These are phyloP conservation scores for Fusarium mundagurra DNA, from an alignment of 2,329 filamentous ascomycete species.

Conservation along the genomic window DNA sequence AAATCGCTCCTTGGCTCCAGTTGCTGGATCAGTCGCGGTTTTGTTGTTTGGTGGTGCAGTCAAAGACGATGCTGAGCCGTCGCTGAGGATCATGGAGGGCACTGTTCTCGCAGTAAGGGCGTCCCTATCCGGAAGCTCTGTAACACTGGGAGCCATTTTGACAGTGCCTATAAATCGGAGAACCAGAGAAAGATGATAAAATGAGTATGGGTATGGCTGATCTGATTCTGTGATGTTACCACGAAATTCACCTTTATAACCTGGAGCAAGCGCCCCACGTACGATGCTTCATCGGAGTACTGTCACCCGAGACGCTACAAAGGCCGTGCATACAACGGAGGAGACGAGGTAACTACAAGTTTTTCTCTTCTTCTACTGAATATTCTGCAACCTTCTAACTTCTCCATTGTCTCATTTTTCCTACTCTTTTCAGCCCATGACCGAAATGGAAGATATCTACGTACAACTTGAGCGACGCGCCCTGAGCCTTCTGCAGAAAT, in stretches of 20 bases:
- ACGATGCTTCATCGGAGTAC: neutral
- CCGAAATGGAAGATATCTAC: neutral
- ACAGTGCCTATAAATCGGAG: no score
- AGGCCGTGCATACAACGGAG: neutral
- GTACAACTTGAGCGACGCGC: neutral
- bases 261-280: neutral
- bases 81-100: neutral
- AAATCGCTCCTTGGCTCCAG: neutral
- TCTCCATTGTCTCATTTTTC: neutral
- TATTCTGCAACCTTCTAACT: neutral
- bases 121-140: neutral
- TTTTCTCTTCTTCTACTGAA: neutral
- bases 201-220: no score
- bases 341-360: neutral
- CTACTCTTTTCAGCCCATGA: rapidly evolving
- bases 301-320: neutral
- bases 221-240: rapidly evolving
- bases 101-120: neutral
- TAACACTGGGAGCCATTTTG: neutral
- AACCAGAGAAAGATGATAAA: no score
- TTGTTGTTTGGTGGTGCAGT: neutral
- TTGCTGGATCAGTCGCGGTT: no score
- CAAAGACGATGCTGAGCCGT: neutral
- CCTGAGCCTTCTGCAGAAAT: neutral
- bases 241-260: neutral